Percentiles rank a stretch among this genome's conserved stretches.
Conservation (phyloP, 805 yeast species). For the Wickerhamomyces tratensis region DNA sequence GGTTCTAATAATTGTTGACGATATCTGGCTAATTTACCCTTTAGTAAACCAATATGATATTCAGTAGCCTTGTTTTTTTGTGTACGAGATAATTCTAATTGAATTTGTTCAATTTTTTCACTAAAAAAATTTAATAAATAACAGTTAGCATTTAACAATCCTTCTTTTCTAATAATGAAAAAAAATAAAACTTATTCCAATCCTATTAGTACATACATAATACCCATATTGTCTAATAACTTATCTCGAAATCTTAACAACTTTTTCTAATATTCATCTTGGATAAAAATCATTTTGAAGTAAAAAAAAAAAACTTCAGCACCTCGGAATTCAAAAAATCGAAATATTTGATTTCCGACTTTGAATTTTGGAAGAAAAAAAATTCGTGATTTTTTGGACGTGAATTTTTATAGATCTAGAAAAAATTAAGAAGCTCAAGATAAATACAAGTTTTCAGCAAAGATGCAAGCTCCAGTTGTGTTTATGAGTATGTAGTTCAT, state of each 20-base stretch:
- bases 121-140: not conserved
- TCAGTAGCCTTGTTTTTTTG: constrained; percentile 98
- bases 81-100: constrained; percentile 88
- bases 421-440: not conserved
- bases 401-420: too few relatives aligned
- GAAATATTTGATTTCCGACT: not conserved
- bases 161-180: too few relatives aligned
- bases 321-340: too few relatives aligned
- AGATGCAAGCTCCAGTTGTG: constrained; percentile 79
- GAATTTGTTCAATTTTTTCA: constrained; percentile 82
- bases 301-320: too few relatives aligned
- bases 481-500: constrained; percentile 41
- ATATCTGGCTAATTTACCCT: constrained; percentile 90
- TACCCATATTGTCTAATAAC: not conserved
- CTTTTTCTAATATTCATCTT: too few relatives aligned
- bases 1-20: constrained; percentile 90
- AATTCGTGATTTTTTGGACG: not conserved
- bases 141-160: too few relatives aligned
- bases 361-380: not conserved
- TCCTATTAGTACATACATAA: not conserved
- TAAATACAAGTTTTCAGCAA: not conserved
- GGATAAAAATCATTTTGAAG: too few relatives aligned
- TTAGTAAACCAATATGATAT: constrained; percentile 87
- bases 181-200: too few relatives aligned
- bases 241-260: not conserved